Percentiles rank a stretch among this genome's conserved stretches.
Conservation (phyloP, 2,329 filamentous ascomycete species). For the Cladorrhinum sp. region DNA sequence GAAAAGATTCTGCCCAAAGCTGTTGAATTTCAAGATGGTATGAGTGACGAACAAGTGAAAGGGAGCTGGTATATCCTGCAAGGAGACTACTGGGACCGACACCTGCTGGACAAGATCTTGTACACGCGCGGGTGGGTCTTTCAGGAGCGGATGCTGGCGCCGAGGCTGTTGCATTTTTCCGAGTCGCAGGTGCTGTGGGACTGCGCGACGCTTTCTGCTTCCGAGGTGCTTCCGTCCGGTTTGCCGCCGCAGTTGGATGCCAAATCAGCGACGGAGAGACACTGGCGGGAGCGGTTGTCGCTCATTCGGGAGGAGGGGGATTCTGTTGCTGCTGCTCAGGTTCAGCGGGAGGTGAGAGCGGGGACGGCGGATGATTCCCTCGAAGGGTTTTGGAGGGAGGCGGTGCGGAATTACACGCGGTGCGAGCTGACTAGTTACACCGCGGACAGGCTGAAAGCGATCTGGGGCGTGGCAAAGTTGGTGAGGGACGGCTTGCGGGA, state of each 20-base stretch:
- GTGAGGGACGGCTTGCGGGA: conserved; percentile 13
- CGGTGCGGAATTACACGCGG: conserved; percentile 23
- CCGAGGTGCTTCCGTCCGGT: conserved; percentile 22
- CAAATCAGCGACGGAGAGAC: conserved; percentile 13
- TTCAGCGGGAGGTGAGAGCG: neutral
- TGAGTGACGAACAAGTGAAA: too few species aligned
- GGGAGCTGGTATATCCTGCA: neutral
- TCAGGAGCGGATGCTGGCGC: conserved; percentile 26
- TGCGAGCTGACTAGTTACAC: conserved; percentile 18
- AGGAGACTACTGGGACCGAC: neutral
- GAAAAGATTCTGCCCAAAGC: neutral
- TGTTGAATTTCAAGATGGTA: neutral
- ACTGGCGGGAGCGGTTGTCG: conserved; percentile 17
- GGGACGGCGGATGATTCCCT: conserved; percentile 8
- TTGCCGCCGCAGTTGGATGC: conserved; percentile 19
- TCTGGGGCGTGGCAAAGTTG: conserved; percentile 24
- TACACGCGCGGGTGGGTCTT: conserved; percentile 26
- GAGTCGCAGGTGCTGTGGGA: conserved; percentile 26
- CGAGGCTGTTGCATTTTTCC: conserved; percentile 26
- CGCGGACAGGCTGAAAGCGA: conserved; percentile 19
- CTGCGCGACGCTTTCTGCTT: conserved; percentile 23
- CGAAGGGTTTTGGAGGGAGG: conserved; percentile 22
- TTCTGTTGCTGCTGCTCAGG: neutral
- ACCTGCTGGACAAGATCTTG: conserved; percentile 15
- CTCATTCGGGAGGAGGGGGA: neutral